Conservation (phyloP, 176 grass and related monocot genomes). For the Avena eriantha region DNA sequence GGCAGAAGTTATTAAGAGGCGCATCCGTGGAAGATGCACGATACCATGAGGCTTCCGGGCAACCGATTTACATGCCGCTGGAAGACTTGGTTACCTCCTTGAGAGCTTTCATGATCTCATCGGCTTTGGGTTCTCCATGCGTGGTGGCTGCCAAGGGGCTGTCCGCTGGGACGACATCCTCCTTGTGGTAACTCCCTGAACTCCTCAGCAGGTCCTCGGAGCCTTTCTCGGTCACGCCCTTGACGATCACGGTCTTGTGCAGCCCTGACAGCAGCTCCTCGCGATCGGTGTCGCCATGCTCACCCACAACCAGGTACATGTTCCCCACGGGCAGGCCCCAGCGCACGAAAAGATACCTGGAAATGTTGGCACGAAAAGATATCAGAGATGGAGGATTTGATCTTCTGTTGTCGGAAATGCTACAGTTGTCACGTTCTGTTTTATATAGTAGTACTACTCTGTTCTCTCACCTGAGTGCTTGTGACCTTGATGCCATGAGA, state of each 20-base stretch:
- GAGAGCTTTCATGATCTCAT: constrained; percentile 75
- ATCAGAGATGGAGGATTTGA: not conserved
- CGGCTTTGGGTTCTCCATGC: constrained; percentile 46
- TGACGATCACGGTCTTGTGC: constrained; percentile 87
- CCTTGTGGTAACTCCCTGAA: constrained; percentile 74
- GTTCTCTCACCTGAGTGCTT: constrained; percentile 80
- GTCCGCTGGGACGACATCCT: constrained; percentile 71
- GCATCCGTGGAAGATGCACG: not conserved
- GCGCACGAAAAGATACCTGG: constrained; percentile 89
- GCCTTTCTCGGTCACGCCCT: constrained; percentile 74
- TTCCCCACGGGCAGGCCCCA: constrained; percentile 84
- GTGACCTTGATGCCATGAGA: constrained; percentile 90
- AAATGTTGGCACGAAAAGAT: not conserved
- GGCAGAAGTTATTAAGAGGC: constrained; percentile 15
- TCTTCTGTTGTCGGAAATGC: not conserved
- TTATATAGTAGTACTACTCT: too few relatives aligned
- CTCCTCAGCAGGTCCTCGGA: constrained; percentile 74
- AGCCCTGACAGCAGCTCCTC: constrained; percentile 81
- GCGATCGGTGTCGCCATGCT: constrained; percentile 74
- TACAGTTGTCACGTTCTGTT: not conserved
- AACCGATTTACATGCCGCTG: constrained; percentile 53
- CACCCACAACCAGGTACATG: constrained; percentile 85
- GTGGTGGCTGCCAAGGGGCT: constrained; percentile 66
- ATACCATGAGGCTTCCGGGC: not conserved
- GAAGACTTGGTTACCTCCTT: constrained; percentile 79